These are phyloP conservation scores for Aschersonia sp. DNA, from an alignment of 2,329 filamentous ascomycete species.

Conservation along the genomic window DNA sequence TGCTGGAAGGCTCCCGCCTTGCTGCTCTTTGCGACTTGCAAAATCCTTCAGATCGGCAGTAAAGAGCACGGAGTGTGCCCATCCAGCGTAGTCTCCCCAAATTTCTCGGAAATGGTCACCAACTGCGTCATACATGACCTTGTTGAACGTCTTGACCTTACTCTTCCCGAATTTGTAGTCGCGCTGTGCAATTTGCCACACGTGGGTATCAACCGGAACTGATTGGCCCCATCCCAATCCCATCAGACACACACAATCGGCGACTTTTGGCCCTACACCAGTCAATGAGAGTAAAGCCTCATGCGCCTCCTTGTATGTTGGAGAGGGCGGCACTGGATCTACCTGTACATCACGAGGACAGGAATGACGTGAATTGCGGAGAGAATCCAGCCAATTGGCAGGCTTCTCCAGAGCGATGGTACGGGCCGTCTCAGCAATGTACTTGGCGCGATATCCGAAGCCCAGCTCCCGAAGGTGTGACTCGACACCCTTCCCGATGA, in stretches of 20 bases:
- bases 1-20: no score
- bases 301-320: conserved; percentile 68
- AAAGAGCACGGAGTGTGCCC: conserved; percentile 95
- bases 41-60: conserved; percentile 84
- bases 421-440: conserved; percentile 72
- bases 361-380: conserved; percentile 65
- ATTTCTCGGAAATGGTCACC: conserved; percentile 78
- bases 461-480: conserved; percentile 65
- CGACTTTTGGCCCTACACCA: conserved; percentile 91
- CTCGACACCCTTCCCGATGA: conserved; percentile 67
- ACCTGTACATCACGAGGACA: conserved; percentile 26
- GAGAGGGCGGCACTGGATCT: conserved; percentile 10
- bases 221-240: conserved; percentile 91
- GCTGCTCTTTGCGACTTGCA: conserved; percentile 39
- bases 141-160: conserved; percentile 74
- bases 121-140: conserved; percentile 76
- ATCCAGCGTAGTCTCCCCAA: conserved; percentile 89
- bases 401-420: conserved; percentile 56
- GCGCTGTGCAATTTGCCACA: conserved; percentile 94
- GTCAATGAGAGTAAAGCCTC: conserved; percentile 63
- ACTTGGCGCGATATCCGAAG: conserved; percentile 90
- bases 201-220: conserved; percentile 92
- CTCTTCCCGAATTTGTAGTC: conserved; percentile 88
- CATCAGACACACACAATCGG: conserved; percentile 94
- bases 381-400: conserved; percentile 56